Evolutionary conservation across 805 yeast species (phyloP).

Genomic region (Wickerhamiella kazuoi): DNA sequence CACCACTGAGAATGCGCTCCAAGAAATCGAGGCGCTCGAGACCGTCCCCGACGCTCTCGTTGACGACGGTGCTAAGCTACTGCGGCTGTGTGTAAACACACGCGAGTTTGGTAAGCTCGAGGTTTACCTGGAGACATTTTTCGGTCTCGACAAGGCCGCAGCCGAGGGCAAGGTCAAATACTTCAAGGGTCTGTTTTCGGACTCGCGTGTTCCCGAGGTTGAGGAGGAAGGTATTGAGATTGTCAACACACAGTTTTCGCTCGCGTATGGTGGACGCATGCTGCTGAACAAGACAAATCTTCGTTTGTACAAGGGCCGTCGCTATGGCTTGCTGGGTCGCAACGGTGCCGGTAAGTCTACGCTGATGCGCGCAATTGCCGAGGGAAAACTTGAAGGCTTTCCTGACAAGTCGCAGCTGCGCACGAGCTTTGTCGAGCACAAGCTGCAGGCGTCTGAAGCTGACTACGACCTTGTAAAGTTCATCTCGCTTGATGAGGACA

Average conservation of each 20-base stretch:
- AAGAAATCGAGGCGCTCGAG: constrained; percentile 18
- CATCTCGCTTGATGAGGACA: constrained; percentile 77
- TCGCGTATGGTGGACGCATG: constrained; percentile 97
- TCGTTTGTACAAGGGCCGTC: constrained; percentile 79
- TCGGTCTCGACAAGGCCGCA: constrained; percentile 25
- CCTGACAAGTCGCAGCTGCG: constrained; percentile 73
- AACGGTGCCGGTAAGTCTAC: constrained; percentile 99
- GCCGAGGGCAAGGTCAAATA: constrained; percentile 18
- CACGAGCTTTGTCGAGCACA: constrained; percentile 95
- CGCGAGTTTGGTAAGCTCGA: constrained; percentile 22
- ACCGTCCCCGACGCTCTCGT: constrained; percentile 22
- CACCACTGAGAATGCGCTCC: constrained; percentile 33
- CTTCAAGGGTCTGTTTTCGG: constrained; percentile 22
- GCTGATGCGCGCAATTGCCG: constrained; percentile 87
- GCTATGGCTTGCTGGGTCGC: constrained; percentile 95
- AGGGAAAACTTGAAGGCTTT: constrained; percentile 94
- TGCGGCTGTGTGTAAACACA: constrained; percentile 20
- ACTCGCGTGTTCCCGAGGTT: constrained; percentile 34
- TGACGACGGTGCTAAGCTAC: constrained; percentile 24
- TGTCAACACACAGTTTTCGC: constrained; percentile 84
- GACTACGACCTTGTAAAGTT: constrained; percentile 75
- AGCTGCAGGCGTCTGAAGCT: constrained; percentile 86
- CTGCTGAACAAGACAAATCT: constrained; percentile 79
- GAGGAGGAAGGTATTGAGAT: constrained; percentile 74
- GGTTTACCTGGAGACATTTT: constrained; percentile 28